Percentiles rank a stretch among this genome's conserved stretches.
phyloP scores from a whole-genome alignment of 352 stramenopile species.

The Poterioochromonas sp. region DNA sequence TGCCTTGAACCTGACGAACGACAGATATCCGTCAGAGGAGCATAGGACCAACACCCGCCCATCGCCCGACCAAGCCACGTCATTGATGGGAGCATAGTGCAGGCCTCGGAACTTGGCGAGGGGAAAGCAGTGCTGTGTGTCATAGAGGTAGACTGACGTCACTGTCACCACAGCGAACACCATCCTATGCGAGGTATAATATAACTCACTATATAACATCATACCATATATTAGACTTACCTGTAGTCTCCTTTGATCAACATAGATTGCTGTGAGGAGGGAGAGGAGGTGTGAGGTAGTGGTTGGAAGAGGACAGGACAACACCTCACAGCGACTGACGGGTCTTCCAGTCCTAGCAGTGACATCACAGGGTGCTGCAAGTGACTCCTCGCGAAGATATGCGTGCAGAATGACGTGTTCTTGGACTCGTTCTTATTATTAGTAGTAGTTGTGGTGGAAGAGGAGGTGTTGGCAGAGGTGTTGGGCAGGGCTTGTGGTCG shows the following conservation, averaged over 20 bases:
- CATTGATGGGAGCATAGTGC: constrained; percentile 75
- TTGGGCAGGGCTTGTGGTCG: not conserved
- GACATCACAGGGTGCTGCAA: constrained; percentile 63
- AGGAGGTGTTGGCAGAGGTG: constrained; percentile 33
- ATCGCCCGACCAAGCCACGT: constrained; percentile 65
- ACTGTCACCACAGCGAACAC: constrained; percentile 79
- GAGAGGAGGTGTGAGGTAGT: too few relatives aligned
- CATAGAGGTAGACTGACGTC: constrained; percentile 70
- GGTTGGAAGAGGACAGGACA: constrained; percentile 64
- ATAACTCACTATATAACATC: constrained; percentile 11
- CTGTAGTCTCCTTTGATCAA: constrained; percentile 9
- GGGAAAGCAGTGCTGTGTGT: constrained; percentile 61
- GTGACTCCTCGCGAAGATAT: constrained; percentile 66
- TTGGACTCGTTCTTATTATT: too few relatives aligned
- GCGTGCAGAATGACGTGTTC: constrained; percentile 52
- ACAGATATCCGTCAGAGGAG: constrained; percentile 70
- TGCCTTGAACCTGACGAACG: not conserved
- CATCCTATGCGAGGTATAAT: constrained; percentile 49
- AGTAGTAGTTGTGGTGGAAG: not conserved
- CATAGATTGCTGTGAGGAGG: too few relatives aligned
- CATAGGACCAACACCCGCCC: constrained; percentile 62
- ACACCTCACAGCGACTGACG: constrained; percentile 68
- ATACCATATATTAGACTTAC: not conserved
- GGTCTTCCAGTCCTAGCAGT: constrained; percentile 66
- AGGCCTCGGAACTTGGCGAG: constrained; percentile 67